Evolutionary conservation across 1,284 basidiomycete genomes (phyloP), one percentile per base, ranked within the genome.

Genomic region (Trichosporon asahii): DNA sequence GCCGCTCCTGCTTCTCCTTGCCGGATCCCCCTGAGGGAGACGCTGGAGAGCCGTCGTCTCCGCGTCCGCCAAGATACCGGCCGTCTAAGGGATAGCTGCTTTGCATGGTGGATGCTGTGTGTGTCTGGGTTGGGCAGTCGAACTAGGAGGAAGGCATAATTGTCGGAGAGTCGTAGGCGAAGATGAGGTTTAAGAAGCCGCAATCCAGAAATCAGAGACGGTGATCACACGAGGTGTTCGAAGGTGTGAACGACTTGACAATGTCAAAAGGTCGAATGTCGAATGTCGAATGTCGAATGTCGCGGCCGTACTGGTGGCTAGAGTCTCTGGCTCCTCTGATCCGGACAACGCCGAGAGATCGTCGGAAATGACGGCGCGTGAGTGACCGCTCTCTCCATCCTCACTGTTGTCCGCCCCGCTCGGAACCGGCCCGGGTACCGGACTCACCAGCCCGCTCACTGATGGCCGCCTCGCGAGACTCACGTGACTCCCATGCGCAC

Each of bases 1-100:
- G 78, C 71, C 76, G 76, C 57, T 77, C 74, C 27, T 74, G 70
- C 69, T 79, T 76, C 15, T 69, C 72, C 49, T 53, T 53, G 49
- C 49, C 60, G 29, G 60, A 40, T 11, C 40, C 55, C 14, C 55
- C 29, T 15, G 57, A 61, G 18, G 57, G 57, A 3, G 57, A 61
- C 18, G 27, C 27, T n/a, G 57, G 57, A 7, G 57, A 61, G 7
- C 29, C 29, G 18, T 61, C 27, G 18, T 61, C 57, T 61, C 2
- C 27, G 18, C 57, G 27, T 21, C 27, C 57, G 6, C 57, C 57
- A 6, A 31, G 9, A 18, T 25, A 61, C 9, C 57, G 27, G 7
- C 29, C 29, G 27, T 61, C 57, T 18, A 33, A 31, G 9, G 57
- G 29, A 12, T 33, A 31, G 29, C 18, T 61, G 27, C 57, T n/a